Conservation (phyloP, 169 alveolate genomes). For the Cryptosporidium viatorum region DNA sequence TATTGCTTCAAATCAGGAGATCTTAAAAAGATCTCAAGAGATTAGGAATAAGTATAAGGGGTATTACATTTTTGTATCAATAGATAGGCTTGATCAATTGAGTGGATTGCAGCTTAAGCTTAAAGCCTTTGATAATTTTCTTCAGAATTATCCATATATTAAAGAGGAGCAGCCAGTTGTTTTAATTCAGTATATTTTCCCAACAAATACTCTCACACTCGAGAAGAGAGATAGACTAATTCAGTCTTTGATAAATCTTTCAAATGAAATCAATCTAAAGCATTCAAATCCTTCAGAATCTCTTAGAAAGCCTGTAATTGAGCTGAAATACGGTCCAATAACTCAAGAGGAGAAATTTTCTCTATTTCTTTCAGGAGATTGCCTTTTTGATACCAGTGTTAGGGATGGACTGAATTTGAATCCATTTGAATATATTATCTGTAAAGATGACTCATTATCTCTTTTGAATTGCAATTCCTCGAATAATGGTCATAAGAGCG, state of each 20-base stretch:
- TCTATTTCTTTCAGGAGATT: slow-evolving; percentile 82
- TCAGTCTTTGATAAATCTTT: slow-evolving; percentile 9
- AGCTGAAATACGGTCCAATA: slow-evolving; percentile 60
- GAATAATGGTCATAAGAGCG: not conserved
- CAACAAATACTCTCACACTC: slow-evolving; percentile 77
- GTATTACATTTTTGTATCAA: slow-evolving; percentile 37
- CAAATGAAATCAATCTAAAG: slow-evolving; percentile 34
- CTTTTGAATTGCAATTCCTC: not conserved
- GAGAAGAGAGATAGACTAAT: slow-evolving; percentile 51
- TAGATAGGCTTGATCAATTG: slow-evolving; percentile 80
- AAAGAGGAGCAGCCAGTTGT: slow-evolving; percentile 79
- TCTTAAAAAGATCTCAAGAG: slow-evolving; percentile 7
- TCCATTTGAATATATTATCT: slow-evolving; percentile 80
- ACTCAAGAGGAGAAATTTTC: slow-evolving; percentile 80
- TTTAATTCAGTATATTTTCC: slow-evolving; percentile 80
- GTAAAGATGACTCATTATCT: slow-evolving; percentile 38
- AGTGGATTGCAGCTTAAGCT: slow-evolving; percentile 82
- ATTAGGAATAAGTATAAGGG: slow-evolving; percentile 8
- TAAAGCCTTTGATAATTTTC: slow-evolving; percentile 80
- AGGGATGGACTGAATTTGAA: slow-evolving; percentile 86
- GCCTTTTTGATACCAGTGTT: slow-evolving; percentile 84
- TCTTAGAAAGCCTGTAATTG: slow-evolving; percentile 27
- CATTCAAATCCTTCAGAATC: not conserved
- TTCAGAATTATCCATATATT: slow-evolving; percentile 78
- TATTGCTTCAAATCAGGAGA: slow-evolving; percentile 23